These are phyloP conservation scores for Thraustochytrium sp. DNA, from an alignment of 352 stramenopile species.

Conservation along the genomic window DNA sequence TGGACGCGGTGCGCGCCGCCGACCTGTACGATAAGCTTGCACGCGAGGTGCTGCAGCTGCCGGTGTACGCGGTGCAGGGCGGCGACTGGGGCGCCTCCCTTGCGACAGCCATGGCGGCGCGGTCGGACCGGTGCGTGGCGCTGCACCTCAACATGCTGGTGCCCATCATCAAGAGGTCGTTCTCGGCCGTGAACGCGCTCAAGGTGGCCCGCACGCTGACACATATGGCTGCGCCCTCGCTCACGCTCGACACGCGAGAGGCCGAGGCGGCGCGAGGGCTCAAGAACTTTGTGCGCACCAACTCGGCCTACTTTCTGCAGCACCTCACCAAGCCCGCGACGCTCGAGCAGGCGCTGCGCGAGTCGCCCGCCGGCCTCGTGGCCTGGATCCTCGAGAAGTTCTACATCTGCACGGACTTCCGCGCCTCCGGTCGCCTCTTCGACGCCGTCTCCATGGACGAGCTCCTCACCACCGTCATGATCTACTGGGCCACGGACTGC, in stretches of 20 bases:
- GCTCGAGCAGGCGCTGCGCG: background rate
- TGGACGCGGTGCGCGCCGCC: background rate
- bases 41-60: background rate
- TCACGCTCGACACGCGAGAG: background rate
- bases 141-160: conserved; percentile 12
- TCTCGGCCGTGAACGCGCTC: background rate
- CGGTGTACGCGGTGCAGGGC: conserved; percentile 1
- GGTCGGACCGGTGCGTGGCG: background rate
- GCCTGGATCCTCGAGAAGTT: conserved; percentile 28
- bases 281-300: background rate
- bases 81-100: conserved; percentile 2
- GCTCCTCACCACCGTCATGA: conserved; percentile 22
- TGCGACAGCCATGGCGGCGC: background rate
- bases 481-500: background rate
- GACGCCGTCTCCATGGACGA: background rate
- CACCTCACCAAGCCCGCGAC: background rate
- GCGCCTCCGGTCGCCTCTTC: background rate
- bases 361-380: conserved; percentile 15
- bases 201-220: background rate
- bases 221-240: background rate
- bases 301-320: conserved; percentile 29
- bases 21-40: background rate
- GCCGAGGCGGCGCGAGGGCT: background rate
- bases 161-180: background rate
- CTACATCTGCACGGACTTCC: conserved; percentile 10